A percentile compares a stretch with the other conserved stretches of the same genome.
Evolutionary conservation across 129 eudicot species (phyloP).

Genomic region (Smallanthus sonchifolius): DNA sequence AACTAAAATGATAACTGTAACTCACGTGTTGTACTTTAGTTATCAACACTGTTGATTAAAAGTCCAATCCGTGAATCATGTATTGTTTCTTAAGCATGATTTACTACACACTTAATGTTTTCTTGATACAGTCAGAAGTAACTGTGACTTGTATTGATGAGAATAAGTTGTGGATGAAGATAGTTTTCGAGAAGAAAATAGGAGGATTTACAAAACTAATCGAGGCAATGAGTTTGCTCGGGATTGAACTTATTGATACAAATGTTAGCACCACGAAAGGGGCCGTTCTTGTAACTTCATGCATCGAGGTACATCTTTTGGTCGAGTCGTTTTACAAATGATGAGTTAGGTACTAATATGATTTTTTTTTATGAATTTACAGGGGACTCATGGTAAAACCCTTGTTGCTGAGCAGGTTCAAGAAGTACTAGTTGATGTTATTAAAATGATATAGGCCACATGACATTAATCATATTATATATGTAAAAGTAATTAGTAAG

Average conservation of each 20-base stretch:
- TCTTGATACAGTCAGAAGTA: constrained; percentile 45
- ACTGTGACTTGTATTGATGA: constrained; percentile 44
- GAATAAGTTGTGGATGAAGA: constrained; percentile 64
- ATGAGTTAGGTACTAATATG: not conserved
- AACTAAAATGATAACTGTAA: not conserved
- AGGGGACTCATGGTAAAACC: constrained; percentile 44
- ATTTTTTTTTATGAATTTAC: constrained; percentile 1
- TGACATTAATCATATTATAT: not conserved
- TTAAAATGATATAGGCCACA: constrained; percentile 25
- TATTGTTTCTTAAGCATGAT: not conserved
- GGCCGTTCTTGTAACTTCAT: constrained; percentile 59
- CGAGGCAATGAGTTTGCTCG: constrained; percentile 51
- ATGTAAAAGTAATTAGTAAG: not conserved
- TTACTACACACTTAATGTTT: not conserved
- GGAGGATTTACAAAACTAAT: constrained; percentile 48
- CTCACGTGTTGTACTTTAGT: not conserved
- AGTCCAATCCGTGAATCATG: not conserved
- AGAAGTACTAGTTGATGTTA: constrained; percentile 32
- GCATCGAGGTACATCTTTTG: constrained; percentile 39
- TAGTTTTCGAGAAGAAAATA: constrained; percentile 50
- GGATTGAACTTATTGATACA: constrained; percentile 46
- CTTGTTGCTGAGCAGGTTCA: constrained; percentile 37
- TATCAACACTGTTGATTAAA: not conserved
- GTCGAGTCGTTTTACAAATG: not conserved
- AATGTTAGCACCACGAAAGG: constrained; percentile 62